Base-by-base conservation (phyloP, 495 filamentous ascomycete species). In the Aspergillus bertholletiae region DNA sequence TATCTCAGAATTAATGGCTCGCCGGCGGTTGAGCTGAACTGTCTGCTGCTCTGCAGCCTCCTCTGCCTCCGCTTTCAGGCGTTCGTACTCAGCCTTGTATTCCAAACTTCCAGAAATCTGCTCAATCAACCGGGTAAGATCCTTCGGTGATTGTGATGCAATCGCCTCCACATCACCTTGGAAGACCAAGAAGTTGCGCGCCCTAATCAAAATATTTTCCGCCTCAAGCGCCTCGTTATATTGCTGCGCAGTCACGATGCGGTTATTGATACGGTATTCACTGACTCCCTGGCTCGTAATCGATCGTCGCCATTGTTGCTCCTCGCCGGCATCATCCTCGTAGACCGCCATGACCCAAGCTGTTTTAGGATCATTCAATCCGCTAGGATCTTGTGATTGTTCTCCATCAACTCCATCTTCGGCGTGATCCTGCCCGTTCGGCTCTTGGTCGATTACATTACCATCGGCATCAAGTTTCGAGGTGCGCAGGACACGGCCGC, bases 281-380 rank as follows among this genome's bases (percentile, higher is more conserved):
- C 91, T 96, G 20, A 83, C 84, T 34, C 95, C 94, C 53, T 82
- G 79, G 64, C 80, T 89, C 15, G 94, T 96, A 65, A 99, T 97
- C 49, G 84, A 85, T 43, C 94, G 89, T 71, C 96, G 96, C 94
- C 94, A 99, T 63, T 86, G 82, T 60, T 96, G 91, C 70, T 96
- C 89, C 55, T 97, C 92, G 30, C 92, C 93, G 2, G 91, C 92
- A 69, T 97, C 94, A 60, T 99, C 94, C 67, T 97, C 92, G 71
- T 97, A 99, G 30, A 97, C 92, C 7, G 94, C 94, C 92, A 96
- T 97, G 3, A 99, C 94, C 93, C 92, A 99, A 4, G 94, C 94
- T 7, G 86, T 91, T 61, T 88, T 90, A 1, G 94, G 95, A 58
- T 97, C 93, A 58, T 83, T 80, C 37, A 83, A 76, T 46, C 74